Percentiles rank a stretch among this genome's conserved stretches.
Conservation (phyloP, 805 yeast genomes). For the Torulaspora gathmanii region DNA sequence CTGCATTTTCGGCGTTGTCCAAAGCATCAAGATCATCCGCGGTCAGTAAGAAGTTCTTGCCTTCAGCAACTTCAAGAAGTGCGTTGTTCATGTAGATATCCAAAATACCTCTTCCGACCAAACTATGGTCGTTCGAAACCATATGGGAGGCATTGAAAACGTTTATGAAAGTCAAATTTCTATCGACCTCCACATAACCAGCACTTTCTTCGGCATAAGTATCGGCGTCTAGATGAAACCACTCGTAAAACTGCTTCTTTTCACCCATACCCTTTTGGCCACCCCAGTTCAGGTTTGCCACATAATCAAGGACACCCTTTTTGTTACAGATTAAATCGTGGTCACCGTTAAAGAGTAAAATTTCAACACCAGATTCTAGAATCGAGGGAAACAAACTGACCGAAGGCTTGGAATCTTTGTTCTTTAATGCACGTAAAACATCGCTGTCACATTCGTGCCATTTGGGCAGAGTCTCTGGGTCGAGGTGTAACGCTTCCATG, state of each 20-base stretch:
- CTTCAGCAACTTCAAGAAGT: slow-evolving; percentile 50
- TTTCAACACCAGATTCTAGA: slow-evolving; percentile 49
- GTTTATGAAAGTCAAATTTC: slow-evolving; percentile 71
- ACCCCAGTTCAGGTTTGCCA: slow-evolving; percentile 60
- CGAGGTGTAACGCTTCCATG: slow-evolving; percentile 50
- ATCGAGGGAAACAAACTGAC: slow-evolving; percentile 63
- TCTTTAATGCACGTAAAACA: slow-evolving; percentile 52
- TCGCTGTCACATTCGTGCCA: slow-evolving; percentile 78
- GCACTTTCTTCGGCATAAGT: slow-evolving; percentile 37
- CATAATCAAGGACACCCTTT: slow-evolving; percentile 64
- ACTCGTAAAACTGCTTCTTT: slow-evolving; percentile 34
- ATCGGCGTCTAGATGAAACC: slow-evolving; percentile 35
- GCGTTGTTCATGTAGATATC: slow-evolving; percentile 48
- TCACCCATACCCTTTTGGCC: slow-evolving; percentile 41
- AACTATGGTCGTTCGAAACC: slow-evolving; percentile 84
- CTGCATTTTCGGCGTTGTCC: slow-evolving; percentile 43
- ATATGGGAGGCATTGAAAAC: slow-evolving; percentile 81
- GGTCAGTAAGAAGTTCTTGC: slow-evolving; percentile 43
- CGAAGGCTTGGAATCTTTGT: slow-evolving; percentile 53
- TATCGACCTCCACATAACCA: slow-evolving; percentile 49
- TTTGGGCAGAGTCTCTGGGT: slow-evolving; percentile 29
- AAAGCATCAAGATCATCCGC: slow-evolving; percentile 41
- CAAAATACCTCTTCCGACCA: slow-evolving; percentile 62
- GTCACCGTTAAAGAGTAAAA: slow-evolving; percentile 80
- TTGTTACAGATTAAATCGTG: slow-evolving; percentile 86